Conservation (phyloP, 768 basidiomycete genomes). For the Naganishia onofrii region DNA sequence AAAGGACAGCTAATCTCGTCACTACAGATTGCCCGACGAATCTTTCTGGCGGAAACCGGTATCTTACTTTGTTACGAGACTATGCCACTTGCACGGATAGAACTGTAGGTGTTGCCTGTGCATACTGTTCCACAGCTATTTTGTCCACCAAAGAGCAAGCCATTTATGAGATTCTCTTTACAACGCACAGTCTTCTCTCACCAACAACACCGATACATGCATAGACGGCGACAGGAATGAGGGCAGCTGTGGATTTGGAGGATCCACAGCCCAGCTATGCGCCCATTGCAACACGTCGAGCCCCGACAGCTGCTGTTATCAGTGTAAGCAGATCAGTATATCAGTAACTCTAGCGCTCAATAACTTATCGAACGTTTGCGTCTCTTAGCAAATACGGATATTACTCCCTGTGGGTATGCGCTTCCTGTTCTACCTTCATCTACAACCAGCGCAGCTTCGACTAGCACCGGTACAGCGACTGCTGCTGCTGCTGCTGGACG, state of each 20-base stretch:
- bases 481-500: slow-evolving; percentile 24
- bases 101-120: slow-evolving; percentile 31
- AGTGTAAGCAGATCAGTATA: slow-evolving; percentile 27
- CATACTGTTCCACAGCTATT: not conserved
- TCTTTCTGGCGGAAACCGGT: slow-evolving; percentile 39
- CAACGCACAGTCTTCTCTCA: slow-evolving; percentile 15
- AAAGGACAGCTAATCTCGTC: not conserved
- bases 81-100: slow-evolving; percentile 48
- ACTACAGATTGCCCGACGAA: slow-evolving; percentile 46
- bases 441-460: slow-evolving; percentile 28
- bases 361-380: not conserved
- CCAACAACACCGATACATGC: slow-evolving; percentile 45
- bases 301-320: slow-evolving; percentile 46
- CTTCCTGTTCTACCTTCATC: slow-evolving; percentile 32
- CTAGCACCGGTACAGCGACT: slow-evolving; percentile 29
- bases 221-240: slow-evolving; percentile 43
- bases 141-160: no score
- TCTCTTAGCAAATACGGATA: slow-evolving; percentile 36
- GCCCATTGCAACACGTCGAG: slow-evolving; percentile 38
- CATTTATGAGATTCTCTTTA: no score
- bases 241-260: slow-evolving; percentile 45
- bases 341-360: not conserved
- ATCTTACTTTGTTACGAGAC: slow-evolving; percentile 43
- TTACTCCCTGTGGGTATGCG: slow-evolving; percentile 42
- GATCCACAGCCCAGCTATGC: slow-evolving; percentile 39